Percentiles rank a stretch among this genome's conserved stretches.
Conservation (phyloP, 2,329 filamentous ascomycete genomes). For the Colletotrichum sp. region DNA sequence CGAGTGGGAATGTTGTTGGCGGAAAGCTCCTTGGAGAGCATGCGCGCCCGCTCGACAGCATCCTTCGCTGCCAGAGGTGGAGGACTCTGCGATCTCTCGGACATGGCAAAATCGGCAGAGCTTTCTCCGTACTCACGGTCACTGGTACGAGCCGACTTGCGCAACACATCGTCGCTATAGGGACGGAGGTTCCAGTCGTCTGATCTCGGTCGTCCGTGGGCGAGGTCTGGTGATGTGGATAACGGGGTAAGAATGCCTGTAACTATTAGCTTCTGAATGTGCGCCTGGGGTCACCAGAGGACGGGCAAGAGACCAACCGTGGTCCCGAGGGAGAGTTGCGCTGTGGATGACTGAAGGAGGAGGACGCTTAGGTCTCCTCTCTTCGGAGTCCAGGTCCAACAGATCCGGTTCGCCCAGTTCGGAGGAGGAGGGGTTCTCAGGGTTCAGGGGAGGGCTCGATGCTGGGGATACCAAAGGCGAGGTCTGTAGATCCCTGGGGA, state of each 20-base stretch:
- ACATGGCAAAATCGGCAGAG: conserved; percentile 43
- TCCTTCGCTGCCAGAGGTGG: conserved; percentile 74
- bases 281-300: not conserved
- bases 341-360: conserved; percentile 47
- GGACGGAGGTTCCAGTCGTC: conserved; percentile 59
- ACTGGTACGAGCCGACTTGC: conserved; percentile 46
- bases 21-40: conserved; percentile 85
- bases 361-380: conserved; percentile 47
- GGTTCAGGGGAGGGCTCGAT: conserved; percentile 75
- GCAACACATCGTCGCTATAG: conserved; percentile 61
- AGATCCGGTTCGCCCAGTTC: conserved; percentile 72
- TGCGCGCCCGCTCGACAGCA: conserved; percentile 82
- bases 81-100: conserved; percentile 75
- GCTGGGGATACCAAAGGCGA: conserved; percentile 91
- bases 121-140: conserved; percentile 38
- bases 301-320: conserved; percentile 29
- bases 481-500: conserved; percentile 93
- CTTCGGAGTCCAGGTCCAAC: conserved; percentile 65
- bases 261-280: not conserved
- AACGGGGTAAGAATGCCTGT: conserved; percentile 57
- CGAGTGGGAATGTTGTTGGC: conserved; percentile 91
- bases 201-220: conserved; percentile 48
- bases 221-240: conserved; percentile 57
- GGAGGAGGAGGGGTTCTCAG: conserved; percentile 45
- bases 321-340: conserved; percentile 32